Evolutionary conservation across 305 asterid genomes (phyloP).

Genomic region (Withania somnifera): DNA sequence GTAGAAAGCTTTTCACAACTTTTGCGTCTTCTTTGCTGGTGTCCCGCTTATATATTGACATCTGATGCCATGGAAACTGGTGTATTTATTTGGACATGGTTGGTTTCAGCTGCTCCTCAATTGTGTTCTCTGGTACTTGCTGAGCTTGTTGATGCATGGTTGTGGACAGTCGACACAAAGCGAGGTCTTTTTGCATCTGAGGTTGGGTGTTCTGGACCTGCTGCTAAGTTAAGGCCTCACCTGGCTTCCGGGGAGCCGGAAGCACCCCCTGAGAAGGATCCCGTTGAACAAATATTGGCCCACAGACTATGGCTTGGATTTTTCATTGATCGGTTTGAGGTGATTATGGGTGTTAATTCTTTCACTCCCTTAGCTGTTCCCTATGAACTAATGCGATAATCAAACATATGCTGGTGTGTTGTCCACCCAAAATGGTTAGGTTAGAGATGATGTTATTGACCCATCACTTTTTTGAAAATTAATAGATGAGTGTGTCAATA

Average conservation of each 20-base stretch:
- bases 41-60: constrained; percentile 97
- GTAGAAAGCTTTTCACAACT: constrained; percentile 90
- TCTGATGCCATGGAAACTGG: constrained; percentile 98
- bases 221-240: constrained; percentile 98
- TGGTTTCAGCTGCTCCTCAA: constrained; percentile 98
- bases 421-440: background rate
- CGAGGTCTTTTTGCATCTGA: constrained; percentile 97
- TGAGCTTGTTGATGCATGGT: constrained; percentile 99
- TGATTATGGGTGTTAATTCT: constrained; percentile 11
- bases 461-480: background rate
- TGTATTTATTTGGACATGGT: constrained; percentile 96
- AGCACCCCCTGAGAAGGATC: constrained; percentile 69
- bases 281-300: constrained; percentile 89
- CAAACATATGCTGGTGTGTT: background rate
- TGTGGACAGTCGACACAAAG: constrained; percentile 97
- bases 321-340: constrained; percentile 97
- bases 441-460: background rate
- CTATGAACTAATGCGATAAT: background rate
- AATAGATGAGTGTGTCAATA: background rate
- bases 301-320: constrained; percentile 99
- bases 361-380: background rate
- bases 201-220: constrained; percentile 67
- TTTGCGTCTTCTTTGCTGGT: constrained; percentile 99
- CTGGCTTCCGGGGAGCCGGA: constrained; percentile 96
- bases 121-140: constrained; percentile 93